A percentile compares a stretch with the other conserved stretches of the same genome.
Conservation (phyloP, 2,329 filamentous ascomycete species). For the Parastagonospora nodorum region DNA sequence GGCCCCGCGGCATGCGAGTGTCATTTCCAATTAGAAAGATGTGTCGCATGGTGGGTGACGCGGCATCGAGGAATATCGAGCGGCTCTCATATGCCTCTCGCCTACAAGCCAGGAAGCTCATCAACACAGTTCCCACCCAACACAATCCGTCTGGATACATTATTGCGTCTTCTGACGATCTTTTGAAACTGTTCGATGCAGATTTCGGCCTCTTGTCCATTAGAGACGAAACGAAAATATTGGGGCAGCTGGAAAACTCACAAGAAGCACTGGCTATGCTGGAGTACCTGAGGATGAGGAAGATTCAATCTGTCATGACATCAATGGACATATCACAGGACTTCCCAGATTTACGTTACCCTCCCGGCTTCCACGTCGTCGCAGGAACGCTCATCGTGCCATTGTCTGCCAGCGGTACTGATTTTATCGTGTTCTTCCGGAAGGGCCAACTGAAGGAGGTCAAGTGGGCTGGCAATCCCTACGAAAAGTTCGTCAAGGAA, state of each 20-base stretch:
- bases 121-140: conserved; percentile 81
- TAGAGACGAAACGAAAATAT: conserved; percentile 83
- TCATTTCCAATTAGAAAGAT: conserved; percentile 91
- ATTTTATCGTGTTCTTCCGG: conserved; percentile 94
- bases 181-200: conserved; percentile 82
- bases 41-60: conserved; percentile 86
- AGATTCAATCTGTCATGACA: conserved; percentile 74
- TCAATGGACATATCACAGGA: conserved; percentile 77
- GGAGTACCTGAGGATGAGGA: conserved; percentile 80
- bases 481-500: conserved; percentile 75
- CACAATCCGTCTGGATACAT: conserved; percentile 88
- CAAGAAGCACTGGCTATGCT: conserved; percentile 84
- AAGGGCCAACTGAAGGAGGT: conserved; percentile 75
- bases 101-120: conserved; percentile 83
- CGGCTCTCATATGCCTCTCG: conserved; percentile 83
- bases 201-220: conserved; percentile 88
- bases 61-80: conserved; percentile 85
- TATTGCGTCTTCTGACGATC: conserved; percentile 83
- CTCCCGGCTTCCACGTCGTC: conserved; percentile 77
- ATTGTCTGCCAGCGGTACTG: conserved; percentile 72
- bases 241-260: conserved; percentile 74
- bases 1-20: conserved; percentile 79
- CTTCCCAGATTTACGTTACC: conserved; percentile 80
- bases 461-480: conserved; percentile 86
- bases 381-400: conserved; percentile 83